These are phyloP conservation scores for Phylloporus gajari DNA, from an alignment of 1,284 basidiomycete species.

Conservation along the genomic window DNA sequence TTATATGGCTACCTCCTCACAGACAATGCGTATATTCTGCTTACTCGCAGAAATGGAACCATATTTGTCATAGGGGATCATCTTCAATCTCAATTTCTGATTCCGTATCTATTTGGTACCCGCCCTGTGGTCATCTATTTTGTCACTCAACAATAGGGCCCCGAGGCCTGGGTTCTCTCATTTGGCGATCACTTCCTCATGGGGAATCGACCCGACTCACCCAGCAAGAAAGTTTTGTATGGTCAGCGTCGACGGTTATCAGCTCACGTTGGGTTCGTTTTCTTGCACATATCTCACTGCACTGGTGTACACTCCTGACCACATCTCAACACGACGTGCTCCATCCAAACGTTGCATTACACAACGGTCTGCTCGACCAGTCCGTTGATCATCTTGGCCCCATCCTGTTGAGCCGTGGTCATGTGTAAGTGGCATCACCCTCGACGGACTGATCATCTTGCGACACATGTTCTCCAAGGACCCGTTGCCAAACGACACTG, in stretches of 20 bases:
- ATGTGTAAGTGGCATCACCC: slow-evolving; percentile 17
- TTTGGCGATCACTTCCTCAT: too few relatives aligned
- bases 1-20: too few relatives aligned
- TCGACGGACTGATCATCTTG: slow-evolving; percentile 19
- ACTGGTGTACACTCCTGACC: neutral
- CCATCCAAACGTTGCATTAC: slow-evolving; percentile 24
- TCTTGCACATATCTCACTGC: slow-evolving; percentile 14
- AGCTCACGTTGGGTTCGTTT: slow-evolving; percentile 19
- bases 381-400: slow-evolving; percentile 23
- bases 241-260: slow-evolving; percentile 13
- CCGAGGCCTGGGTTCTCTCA: too few relatives aligned
- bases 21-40: too few relatives aligned
- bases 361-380: slow-evolving; percentile 23
- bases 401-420: slow-evolving; percentile 24
- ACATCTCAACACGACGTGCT: slow-evolving; percentile 20
- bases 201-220: too few relatives aligned
- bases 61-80: too few relatives aligned
- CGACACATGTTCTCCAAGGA: slow-evolving; percentile 26
- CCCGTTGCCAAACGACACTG: slow-evolving; percentile 13
- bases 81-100: too few relatives aligned
- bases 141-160: too few relatives aligned
- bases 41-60: too few relatives aligned
- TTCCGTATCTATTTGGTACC: too few relatives aligned
- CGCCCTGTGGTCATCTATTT: too few relatives aligned
- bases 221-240: too few relatives aligned